These are phyloP conservation scores for Blastobotrys mokoenaii DNA, from an alignment of 805 yeast genomes.

Conservation along the genomic window DNA sequence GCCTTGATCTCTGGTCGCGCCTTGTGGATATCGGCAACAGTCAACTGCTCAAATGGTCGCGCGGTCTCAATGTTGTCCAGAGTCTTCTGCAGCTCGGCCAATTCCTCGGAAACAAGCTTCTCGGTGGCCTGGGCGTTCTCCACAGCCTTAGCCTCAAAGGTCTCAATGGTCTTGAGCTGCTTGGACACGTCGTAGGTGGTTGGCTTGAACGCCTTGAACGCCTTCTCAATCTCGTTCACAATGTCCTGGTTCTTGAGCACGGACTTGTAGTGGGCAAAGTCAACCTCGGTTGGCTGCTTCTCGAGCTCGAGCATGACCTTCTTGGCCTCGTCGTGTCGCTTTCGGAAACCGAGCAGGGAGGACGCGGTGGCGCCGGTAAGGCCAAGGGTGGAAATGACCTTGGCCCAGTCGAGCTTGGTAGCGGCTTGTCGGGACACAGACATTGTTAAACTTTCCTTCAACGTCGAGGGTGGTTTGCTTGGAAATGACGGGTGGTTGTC, in stretches of 20 bases:
- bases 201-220: constrained; percentile 70
- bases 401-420: constrained; percentile 91
- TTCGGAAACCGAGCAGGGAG: constrained; percentile 84
- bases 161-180: constrained; percentile 84
- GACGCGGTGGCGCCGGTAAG: constrained; percentile 88
- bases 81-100: constrained; percentile 77
- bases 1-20: constrained; percentile 98
- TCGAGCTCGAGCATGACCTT: constrained; percentile 64
- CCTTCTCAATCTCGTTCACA: constrained; percentile 71
- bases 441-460: background rate
- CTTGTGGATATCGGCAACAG: constrained; percentile 87
- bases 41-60: constrained; percentile 95
- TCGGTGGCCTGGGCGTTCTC: constrained; percentile 94
- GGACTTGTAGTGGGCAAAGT: constrained; percentile 72
- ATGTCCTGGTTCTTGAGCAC: constrained; percentile 74
- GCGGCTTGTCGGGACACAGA: constrained; percentile 33
- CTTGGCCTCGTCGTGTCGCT: constrained; percentile 98
- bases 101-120: constrained; percentile 76
- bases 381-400: constrained; percentile 79
- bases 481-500: background rate
- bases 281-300: constrained; percentile 68
- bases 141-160: constrained; percentile 90
- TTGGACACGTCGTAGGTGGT: constrained; percentile 77
- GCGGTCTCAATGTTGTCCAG: constrained; percentile 91
- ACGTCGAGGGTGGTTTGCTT: background rate